Conservation (phyloP, 306 rosid genomes). For the Acacia crassicarpa region DNA sequence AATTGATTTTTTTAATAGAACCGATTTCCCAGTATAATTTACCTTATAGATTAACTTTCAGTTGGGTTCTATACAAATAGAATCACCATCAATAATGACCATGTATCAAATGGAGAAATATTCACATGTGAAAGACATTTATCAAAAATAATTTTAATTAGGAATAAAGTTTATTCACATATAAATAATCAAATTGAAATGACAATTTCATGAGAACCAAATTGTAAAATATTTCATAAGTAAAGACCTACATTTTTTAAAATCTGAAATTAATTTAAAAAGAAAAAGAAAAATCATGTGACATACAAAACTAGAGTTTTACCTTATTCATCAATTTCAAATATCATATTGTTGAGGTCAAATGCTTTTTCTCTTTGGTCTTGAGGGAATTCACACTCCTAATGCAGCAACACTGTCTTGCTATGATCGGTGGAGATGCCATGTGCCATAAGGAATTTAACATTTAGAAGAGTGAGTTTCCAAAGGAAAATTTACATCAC, state of each 20-base stretch:
- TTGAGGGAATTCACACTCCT: not conserved
- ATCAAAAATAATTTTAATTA: too few relatives aligned
- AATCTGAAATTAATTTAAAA: not conserved
- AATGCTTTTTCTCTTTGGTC: not conserved
- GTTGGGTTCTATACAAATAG: not conserved
- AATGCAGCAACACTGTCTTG: not conserved
- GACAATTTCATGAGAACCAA: not conserved
- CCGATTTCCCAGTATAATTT: too few relatives aligned
- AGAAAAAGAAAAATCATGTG: not conserved
- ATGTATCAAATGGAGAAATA: not conserved
- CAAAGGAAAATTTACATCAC: not conserved
- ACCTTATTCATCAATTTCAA: not conserved
- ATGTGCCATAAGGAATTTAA: not conserved
- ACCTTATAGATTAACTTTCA: not conserved
- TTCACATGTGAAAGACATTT: not conserved
- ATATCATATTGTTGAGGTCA: not conserved
- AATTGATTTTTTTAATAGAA: too few relatives aligned
- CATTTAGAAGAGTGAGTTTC: not conserved
- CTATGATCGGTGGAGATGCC: not conserved
- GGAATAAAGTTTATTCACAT: not conserved
- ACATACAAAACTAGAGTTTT: not conserved
- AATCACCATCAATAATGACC: not conserved
- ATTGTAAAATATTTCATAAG: not conserved
- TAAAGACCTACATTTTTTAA: not conserved
- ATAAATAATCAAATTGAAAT: too few relatives aligned